phyloP scores from a whole-genome alignment of 805 yeast species.

The Saturnispora saitoi region DNA sequence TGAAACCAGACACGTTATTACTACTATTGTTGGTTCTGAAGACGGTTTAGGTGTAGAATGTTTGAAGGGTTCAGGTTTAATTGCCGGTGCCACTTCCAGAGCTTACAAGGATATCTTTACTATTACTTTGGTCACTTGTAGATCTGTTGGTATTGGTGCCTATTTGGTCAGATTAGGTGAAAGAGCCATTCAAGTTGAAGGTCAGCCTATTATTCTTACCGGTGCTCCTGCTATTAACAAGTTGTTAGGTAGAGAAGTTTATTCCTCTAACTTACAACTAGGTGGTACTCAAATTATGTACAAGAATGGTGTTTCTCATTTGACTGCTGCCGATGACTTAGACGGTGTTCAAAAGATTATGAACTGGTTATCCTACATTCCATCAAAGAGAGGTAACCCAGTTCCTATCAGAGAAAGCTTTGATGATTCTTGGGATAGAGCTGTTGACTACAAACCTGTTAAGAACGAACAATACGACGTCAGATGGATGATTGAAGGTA shows the following conservation, averaged over 20 bases:
- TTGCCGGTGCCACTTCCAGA: conserved; percentile 97
- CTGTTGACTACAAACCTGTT: conserved; percentile 70
- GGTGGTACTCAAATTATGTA: conserved; percentile 99
- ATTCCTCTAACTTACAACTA: conserved; percentile 90
- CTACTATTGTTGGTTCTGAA: conserved; percentile 83
- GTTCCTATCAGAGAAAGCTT: conserved; percentile 75
- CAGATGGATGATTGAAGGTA: conserved; percentile 90
- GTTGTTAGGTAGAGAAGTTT: conserved; percentile 92
- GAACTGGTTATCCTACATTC: conserved; percentile 93
- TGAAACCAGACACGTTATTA: conserved; percentile 71
- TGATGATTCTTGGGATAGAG: conserved; percentile 90
- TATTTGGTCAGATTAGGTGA: conserved; percentile 96
- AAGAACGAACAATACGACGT: conserved; percentile 76
- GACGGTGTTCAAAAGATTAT: conserved; percentile 93
- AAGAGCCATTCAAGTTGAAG: conserved; percentile 97
- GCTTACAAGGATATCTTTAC: conserved; percentile 98
- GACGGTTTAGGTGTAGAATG: conserved; percentile 99
- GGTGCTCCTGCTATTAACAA: conserved; percentile 99
- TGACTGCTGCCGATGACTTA: conserved; percentile 93
- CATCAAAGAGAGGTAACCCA: conserved; percentile 82
- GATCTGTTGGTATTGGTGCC: conserved; percentile 99
- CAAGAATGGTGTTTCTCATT: conserved; percentile 95
- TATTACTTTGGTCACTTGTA: conserved; percentile 95
- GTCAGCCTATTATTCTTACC: conserved; percentile 95
- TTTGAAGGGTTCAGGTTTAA: conserved; percentile 94